These are phyloP conservation scores for Singerocomus rubriflavus DNA, from an alignment of 1,284 basidiomycete species.

Conservation along the genomic window DNA sequence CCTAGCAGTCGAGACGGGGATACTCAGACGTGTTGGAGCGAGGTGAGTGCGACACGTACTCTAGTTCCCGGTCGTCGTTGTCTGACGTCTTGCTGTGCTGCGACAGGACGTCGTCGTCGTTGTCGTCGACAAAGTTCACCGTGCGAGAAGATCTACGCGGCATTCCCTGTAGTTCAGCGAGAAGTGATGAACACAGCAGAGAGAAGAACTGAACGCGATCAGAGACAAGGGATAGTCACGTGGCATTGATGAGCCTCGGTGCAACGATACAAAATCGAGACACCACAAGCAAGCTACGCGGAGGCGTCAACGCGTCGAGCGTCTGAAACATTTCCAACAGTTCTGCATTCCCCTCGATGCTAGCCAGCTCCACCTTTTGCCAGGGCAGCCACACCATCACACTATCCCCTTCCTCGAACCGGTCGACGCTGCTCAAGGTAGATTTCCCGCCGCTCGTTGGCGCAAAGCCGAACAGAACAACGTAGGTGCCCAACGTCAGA, in stretches of 20 bases:
- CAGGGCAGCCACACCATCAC: conserved; percentile 34
- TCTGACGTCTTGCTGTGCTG: conserved; percentile 20
- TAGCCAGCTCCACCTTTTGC: conserved; percentile 26
- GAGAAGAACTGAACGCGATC: conserved; percentile 5
- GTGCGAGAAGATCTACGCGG: conserved; percentile 16
- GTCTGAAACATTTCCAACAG: conserved; percentile 21
- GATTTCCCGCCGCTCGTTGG: conserved; percentile 14
- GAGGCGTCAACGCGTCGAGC: conserved; percentile 29
- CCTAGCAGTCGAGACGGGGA: conserved; percentile 7
- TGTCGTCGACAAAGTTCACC: conserved; percentile 4
- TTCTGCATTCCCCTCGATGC: conserved; percentile 2
- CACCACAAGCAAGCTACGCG: conserved; percentile 30
- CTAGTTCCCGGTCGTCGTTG: conserved; percentile 29
- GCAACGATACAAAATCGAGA: conserved; percentile 27
- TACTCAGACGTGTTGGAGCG: background rate
- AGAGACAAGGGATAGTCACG: conserved; percentile 4
- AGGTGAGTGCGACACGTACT: conserved; percentile 15
- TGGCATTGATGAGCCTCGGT: conserved; percentile 4
- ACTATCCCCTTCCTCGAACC: conserved; percentile 26
- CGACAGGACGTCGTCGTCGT: conserved; percentile 17
- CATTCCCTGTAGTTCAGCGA: conserved; percentile 12
- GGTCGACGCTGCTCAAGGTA: conserved; percentile 14
- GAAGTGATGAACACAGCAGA: background rate
- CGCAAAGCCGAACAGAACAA: conserved; percentile 30
- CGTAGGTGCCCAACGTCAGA: conserved; percentile 28